phyloP scores from a whole-genome alignment of 345 rosid genomes.

The Turritis glabra region DNA sequence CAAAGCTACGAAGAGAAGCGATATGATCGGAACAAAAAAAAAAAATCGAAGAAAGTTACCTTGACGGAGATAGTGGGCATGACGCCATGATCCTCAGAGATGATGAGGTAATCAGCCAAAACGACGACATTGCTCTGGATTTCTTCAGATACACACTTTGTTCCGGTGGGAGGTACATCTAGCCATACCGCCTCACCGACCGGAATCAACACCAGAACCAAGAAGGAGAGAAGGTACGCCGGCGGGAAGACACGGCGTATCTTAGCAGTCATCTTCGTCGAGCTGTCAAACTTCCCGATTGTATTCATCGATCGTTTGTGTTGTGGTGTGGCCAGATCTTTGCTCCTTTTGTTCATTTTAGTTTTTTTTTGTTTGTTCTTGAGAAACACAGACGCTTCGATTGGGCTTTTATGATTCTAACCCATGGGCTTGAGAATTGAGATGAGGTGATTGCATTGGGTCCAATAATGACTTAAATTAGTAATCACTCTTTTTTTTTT shows the following conservation, averaged over 20 bases:
- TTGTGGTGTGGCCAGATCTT: slow-evolving; percentile 14
- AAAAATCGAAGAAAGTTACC: slow-evolving; percentile 41
- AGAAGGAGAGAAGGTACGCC: background rate
- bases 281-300: slow-evolving; percentile 4
- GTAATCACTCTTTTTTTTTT: no score
- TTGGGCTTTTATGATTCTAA: slow-evolving; percentile 6
- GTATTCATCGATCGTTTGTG: slow-evolving; percentile 20
- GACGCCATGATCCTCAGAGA: slow-evolving; percentile 55
- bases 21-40: background rate
- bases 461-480: background rate
- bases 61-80: slow-evolving; percentile 53
- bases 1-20: no score
- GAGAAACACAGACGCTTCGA: background rate
- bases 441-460: background rate
- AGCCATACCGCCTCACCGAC: slow-evolving; percentile 67
- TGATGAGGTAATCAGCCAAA: slow-evolving; percentile 68
- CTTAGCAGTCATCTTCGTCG: slow-evolving; percentile 13
- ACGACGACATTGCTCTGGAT: slow-evolving; percentile 82
- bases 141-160: slow-evolving; percentile 97
- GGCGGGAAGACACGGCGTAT: background rate
- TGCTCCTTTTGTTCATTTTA: background rate
- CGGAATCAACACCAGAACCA: slow-evolving; percentile 6
- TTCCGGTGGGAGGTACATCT: slow-evolving; percentile 70
- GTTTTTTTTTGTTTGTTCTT: background rate
- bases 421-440: background rate